Conservation (phyloP, 257 asterid species). For the Linaria vulgaris region DNA sequence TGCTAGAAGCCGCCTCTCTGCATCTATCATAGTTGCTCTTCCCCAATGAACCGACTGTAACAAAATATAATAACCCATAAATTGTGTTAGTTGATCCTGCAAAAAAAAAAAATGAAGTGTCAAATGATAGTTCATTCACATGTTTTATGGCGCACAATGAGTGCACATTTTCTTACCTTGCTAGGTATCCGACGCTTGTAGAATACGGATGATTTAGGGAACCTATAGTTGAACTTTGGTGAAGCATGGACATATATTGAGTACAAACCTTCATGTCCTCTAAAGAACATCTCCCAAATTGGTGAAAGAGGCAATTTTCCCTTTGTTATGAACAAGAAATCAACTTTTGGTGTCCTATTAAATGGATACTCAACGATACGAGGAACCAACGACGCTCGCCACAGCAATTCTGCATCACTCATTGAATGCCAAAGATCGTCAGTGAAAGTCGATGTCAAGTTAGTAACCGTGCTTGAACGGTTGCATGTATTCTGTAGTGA, state of each 20-base stretch:
- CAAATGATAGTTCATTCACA: too few relatives aligned
- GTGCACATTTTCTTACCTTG: slow-evolving; percentile 41
- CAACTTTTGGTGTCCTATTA: slow-evolving; percentile 46
- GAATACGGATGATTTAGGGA: slow-evolving; percentile 57
- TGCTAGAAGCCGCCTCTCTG: slow-evolving; percentile 69
- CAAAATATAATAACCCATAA: not conserved
- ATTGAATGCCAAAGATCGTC: slow-evolving; percentile 33
- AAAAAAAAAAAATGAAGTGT: not conserved
- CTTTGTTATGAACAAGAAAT: slow-evolving; percentile 70
- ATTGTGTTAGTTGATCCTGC: not conserved
- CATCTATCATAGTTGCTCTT: slow-evolving; percentile 63
- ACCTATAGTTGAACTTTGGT: slow-evolving; percentile 45
- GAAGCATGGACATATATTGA: slow-evolving; percentile 69
- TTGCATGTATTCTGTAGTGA: slow-evolving; percentile 19
- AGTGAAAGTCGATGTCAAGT: not conserved
- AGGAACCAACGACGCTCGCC: slow-evolving; percentile 77
- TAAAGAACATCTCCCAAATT: slow-evolving; percentile 79
- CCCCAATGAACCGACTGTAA: slow-evolving; percentile 74
- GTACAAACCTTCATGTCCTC: slow-evolving; percentile 58
- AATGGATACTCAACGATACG: slow-evolving; percentile 40
- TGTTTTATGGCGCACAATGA: not conserved
- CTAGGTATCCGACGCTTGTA: slow-evolving; percentile 68
- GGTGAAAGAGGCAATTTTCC: slow-evolving; percentile 60
- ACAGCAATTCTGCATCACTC: slow-evolving; percentile 57
- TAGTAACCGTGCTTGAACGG: not conserved